phyloP scores from a whole-genome alignment of 73 alveolate genomes.

The Durusdinium trenchii region DNA sequence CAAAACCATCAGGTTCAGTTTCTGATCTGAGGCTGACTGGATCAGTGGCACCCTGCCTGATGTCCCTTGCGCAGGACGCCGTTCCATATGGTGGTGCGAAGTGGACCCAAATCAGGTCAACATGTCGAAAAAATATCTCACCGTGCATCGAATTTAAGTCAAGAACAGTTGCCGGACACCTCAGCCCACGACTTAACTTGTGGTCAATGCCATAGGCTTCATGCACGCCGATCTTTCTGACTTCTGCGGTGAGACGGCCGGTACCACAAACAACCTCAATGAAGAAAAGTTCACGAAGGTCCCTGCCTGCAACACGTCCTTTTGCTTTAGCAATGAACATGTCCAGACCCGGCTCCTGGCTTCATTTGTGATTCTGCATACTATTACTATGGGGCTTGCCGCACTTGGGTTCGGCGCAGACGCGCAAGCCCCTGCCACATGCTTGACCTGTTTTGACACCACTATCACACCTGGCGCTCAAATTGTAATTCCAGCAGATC shows the following conservation, averaged over 20 bases:
- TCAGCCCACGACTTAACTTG: background rate
- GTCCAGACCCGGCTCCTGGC: background rate
- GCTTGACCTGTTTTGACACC: background rate
- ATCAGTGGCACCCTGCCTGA: background rate
- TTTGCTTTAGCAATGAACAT: background rate
- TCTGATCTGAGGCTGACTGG: background rate
- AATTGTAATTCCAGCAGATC: background rate
- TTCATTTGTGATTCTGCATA: background rate
- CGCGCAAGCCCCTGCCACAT: background rate
- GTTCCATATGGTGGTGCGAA: conserved; percentile 40
- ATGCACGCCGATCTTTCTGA: background rate
- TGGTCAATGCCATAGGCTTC: background rate
- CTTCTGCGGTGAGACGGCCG: background rate
- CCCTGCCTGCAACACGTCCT: background rate
- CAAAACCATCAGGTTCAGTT: background rate
- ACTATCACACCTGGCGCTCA: background rate
- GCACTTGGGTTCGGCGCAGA: background rate
- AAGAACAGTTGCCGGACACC: background rate
- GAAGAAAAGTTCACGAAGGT: background rate
- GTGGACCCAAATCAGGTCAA: background rate
- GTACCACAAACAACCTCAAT: background rate
- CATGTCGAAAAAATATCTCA: background rate
- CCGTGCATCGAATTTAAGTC: background rate
- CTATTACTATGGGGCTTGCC: background rate
- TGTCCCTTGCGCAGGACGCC: background rate